Percentiles rank a stretch among this genome's conserved stretches.
Conservation (phyloP, 2,329 filamentous ascomycete genomes). For the Alternaria triticina region DNA sequence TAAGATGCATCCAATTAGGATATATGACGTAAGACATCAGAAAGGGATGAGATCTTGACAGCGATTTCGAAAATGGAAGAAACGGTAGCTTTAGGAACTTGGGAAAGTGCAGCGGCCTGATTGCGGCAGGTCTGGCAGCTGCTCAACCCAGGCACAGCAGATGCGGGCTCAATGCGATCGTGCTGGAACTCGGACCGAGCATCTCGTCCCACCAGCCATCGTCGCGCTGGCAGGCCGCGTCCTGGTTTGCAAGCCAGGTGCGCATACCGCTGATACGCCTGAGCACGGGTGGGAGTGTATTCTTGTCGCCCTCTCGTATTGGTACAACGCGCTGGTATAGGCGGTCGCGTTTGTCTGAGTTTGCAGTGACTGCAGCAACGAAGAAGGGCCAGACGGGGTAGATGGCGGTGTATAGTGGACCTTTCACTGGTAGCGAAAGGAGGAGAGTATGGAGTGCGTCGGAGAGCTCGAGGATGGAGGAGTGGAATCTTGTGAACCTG, state of each 20-base stretch:
- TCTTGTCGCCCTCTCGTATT: constrained; percentile 42
- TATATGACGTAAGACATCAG: background rate
- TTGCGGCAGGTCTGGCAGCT: background rate
- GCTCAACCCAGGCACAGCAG: constrained; percentile 24
- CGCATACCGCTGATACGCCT: constrained; percentile 38
- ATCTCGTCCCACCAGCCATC: constrained; percentile 47
- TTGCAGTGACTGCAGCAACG: constrained; percentile 40
- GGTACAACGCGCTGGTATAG: constrained; percentile 41
- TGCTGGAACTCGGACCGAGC: constrained; percentile 38
- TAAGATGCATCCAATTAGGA: background rate
- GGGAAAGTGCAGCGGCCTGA: background rate
- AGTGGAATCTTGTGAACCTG: constrained; percentile 41
- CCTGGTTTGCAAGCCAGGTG: constrained; percentile 40
- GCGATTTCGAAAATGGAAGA: background rate
- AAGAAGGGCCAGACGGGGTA: constrained; percentile 45
- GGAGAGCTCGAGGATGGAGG: constrained; percentile 36
- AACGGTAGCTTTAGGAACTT: background rate
- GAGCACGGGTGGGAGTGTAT: constrained; percentile 38
- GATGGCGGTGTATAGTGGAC: constrained; percentile 40
- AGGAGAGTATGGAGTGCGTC: constrained; percentile 32
- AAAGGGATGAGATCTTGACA: background rate
- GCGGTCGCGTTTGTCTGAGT: constrained; percentile 38
- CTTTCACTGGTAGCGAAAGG: constrained; percentile 40
- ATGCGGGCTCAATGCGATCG: constrained; percentile 17
- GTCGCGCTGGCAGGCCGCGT: constrained; percentile 22